A percentile compares a stretch with the other conserved stretches of the same genome.
Conservation (phyloP, 192 early-diverging fungal genomes). For the Coemansia sp. region DNA sequence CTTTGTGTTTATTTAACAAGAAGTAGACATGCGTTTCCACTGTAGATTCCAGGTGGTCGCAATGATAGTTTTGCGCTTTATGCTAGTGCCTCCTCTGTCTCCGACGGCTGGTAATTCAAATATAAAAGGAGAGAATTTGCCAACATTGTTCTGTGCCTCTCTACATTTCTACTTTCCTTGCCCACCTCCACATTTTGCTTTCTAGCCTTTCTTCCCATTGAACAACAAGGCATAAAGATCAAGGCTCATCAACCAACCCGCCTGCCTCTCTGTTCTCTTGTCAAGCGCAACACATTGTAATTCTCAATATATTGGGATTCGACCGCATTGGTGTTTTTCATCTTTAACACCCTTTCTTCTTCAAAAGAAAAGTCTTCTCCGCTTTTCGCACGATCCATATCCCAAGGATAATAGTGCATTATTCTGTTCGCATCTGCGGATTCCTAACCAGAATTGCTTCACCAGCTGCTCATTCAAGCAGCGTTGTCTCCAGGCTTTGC, state of each 20-base stretch:
- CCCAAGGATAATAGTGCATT: not conserved
- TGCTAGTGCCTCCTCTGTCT: not conserved
- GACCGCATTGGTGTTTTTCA: too few relatives aligned
- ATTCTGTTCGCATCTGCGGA: not conserved
- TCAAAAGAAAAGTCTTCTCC: not conserved
- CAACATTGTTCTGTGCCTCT: not conserved
- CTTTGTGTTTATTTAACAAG: not conserved
- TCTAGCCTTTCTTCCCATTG: not conserved
- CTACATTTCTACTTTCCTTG: too few relatives aligned
- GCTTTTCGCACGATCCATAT: not conserved
- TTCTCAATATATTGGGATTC: too few relatives aligned
- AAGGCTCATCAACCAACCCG: too few relatives aligned
- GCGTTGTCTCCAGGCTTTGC: not conserved
- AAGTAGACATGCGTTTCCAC: not conserved
- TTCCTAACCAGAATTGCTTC: not conserved
- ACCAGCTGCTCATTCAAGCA: not conserved
- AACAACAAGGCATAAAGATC: not conserved
- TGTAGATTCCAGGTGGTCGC: conserved; percentile 7
- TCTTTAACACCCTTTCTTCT: too few relatives aligned
- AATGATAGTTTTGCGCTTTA: not conserved
- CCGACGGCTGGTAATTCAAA: not conserved
- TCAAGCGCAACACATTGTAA: too few relatives aligned
- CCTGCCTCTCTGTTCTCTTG: too few relatives aligned
- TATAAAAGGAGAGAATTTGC: not conserved
- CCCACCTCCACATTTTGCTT: not conserved